Base-by-base conservation (phyloP, 2,329 filamentous ascomycete species). In the Penicillium sp. region DNA sequence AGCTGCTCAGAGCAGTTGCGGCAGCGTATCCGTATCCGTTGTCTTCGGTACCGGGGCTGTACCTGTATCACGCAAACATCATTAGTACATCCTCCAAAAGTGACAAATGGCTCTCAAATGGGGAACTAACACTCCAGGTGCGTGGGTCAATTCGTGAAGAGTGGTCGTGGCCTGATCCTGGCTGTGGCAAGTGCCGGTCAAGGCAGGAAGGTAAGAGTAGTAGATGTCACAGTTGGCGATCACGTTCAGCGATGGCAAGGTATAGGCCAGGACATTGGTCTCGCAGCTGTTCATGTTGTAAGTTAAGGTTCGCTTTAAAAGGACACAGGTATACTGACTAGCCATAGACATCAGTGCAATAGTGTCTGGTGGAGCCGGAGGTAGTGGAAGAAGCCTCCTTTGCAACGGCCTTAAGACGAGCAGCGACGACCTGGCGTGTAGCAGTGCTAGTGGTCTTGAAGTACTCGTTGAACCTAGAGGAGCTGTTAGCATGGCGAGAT, bases 101-200 rank as follows among this genome's bases (percentile, higher is more conserved):
- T n/a, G 13, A n/a, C 34, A n/a, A 18, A 18, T 2, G 18, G 18
- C 18, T 18, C 10, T 40, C 38, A 21, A 16, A 5, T 27, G 7
- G 38, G 7, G 16, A 10, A 40, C 38, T 40, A 40, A 40, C 11
- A 81, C 76, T 72, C 73, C 77, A 66, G 79, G 72, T n/a, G 80
- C 77, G 66, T 89, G 87, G 8, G 86, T 87, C 60, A 79, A 76
- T 76, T 89, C 87, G 64, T 89, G 87, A 13, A 89, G 69, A 31
- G 79, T 79, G 13, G 86, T 88, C 10, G 81, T 86, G 3, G 82
- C 83, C 72, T 86, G 83, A 65, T 88, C 86, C 72, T 88, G 86
- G 2, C 64, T 79, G 66, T 88, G 84, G 75, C 87, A 89, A 1
- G 67, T 71, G 8, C 61, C 62, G 8, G 79, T 73, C 29, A 83